Base-by-base conservation (phyloP, 2,329 filamentous ascomycete species). In the Leptographium flavum region DNA sequence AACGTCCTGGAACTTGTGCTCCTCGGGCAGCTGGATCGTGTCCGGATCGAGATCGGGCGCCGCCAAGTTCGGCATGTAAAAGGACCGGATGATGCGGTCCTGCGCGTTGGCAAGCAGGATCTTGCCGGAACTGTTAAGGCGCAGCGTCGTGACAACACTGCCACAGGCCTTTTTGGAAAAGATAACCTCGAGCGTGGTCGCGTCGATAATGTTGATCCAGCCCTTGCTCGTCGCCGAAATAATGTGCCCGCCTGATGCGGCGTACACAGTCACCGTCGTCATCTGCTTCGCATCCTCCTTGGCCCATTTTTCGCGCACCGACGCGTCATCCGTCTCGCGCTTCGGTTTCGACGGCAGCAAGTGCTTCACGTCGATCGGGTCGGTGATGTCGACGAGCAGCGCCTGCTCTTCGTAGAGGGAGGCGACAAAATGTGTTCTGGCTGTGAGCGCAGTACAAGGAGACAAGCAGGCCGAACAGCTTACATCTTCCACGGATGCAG, bases 1-100 rank as follows among this genome's bases (percentile, higher is more conserved):
- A 4, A 96, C 83, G 58, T 98, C 93, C 61, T 96, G 88, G 56
- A 96, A 98, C 59, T 95, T 96, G 66, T 98, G 92, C 63, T 98
- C 90, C 13, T 95, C 77, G 35, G 92, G 85, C 35, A 98, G 70
- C 55, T 90, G 82, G 56, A 98, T 82, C 25, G 83, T 90, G 55
- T 93, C 83, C 19, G 83, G 76, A 53, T 94, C 84, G 37, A 94
- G 72, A 55, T 83, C 75, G 14, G 74, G 66, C 2, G 68, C 70
- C 11, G 75, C 71, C 33, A 83, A 71, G 56, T 95, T 85, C 1
- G 93, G 92, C 53, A 98, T 73, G 50, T 87, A 78, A 53, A 98
- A 82, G 1, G 92, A 95, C 50, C 93, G 79, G 57, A 98, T 94
- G 50, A 96, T 90, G 45, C 92, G 81, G 62, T 98, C 92, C 54